Conservation (phyloP, 176 grass and related monocot genomes). For the Rhynchospora pubera region DNA sequence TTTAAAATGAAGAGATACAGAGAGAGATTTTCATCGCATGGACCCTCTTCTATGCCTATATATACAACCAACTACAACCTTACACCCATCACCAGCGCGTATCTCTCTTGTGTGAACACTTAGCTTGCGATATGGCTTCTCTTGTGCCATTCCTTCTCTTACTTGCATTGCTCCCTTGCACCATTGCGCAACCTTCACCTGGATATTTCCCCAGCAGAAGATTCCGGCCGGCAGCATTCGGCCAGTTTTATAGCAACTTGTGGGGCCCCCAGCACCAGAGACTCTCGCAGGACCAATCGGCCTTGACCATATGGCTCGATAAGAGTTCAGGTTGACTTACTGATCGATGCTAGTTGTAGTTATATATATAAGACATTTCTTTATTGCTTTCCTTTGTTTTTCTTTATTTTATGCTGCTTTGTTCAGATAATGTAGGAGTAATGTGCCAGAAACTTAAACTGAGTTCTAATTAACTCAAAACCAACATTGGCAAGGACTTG, state of each 20-base stretch:
- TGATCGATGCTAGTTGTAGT: neutral
- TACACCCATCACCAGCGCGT: neutral
- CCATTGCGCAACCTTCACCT: constrained; percentile 42
- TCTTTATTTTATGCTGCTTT: no score
- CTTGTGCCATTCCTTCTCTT: constrained; percentile 22
- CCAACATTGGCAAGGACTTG: no score
- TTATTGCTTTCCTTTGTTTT: no score
- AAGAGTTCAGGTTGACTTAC: constrained; percentile 35
- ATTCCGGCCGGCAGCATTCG: constrained; percentile 29
- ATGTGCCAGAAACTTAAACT: neutral
- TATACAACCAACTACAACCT: constrained; percentile 14
- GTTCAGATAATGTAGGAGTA: no score
- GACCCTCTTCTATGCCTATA: constrained; percentile 4
- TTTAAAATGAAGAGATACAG: neutral
- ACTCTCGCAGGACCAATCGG: constrained; percentile 35
- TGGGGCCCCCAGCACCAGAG: constrained; percentile 54
- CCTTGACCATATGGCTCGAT: constrained; percentile 45
- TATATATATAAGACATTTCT: no score
- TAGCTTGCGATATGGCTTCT: neutral
- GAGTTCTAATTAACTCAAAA: neutral
- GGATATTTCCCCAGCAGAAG: constrained; percentile 41
- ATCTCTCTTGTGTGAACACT: neutral
- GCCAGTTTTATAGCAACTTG: constrained; percentile 30
- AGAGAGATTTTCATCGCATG: neutral
- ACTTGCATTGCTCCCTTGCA: constrained; percentile 20